Evolutionary conservation across 192 early-diverging fungal species (phyloP).

Genomic region (Entomortierella lignicola): DNA sequence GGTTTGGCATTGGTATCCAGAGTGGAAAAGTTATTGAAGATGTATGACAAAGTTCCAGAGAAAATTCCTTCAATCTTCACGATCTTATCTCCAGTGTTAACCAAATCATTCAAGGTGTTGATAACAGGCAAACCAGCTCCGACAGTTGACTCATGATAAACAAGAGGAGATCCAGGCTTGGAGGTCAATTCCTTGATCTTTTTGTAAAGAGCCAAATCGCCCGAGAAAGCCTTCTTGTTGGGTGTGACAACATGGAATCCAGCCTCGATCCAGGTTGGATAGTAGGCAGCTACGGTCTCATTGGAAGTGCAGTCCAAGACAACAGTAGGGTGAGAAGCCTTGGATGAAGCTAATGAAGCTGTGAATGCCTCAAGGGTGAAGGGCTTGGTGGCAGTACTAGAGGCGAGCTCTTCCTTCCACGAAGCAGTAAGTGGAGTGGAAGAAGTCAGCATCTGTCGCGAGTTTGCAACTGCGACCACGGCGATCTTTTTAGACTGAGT

Average conservation of each 20-base stretch:
- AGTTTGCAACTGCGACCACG: slow-evolving; percentile 86
- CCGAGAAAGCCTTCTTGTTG: slow-evolving; percentile 98
- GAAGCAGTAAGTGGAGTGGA: slow-evolving; percentile 58
- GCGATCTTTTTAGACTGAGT: slow-evolving; percentile 66
- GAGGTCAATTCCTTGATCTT: slow-evolving; percentile 70
- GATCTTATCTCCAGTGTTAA: slow-evolving; percentile 94
- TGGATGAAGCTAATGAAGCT: slow-evolving; percentile 59
- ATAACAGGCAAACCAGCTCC: slow-evolving; percentile 97
- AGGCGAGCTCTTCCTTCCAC: slow-evolving; percentile 61
- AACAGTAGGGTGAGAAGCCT: slow-evolving; percentile 67
- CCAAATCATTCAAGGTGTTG: slow-evolving; percentile 88
- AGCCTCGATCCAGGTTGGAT: slow-evolving; percentile 83
- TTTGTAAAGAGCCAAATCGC: slow-evolving; percentile 74
- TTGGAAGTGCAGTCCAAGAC: slow-evolving; percentile 94
- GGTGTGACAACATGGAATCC: slow-evolving; percentile 95
- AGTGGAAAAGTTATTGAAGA: slow-evolving; percentile 97
- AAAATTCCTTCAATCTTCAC: slow-evolving; percentile 96
- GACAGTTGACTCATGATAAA: slow-evolving; percentile 96
- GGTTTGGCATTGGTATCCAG: slow-evolving; percentile 59
- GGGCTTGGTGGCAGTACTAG: slow-evolving; percentile 32
- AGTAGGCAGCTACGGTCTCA: slow-evolving; percentile 79
- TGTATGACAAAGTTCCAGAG: slow-evolving; percentile 96
- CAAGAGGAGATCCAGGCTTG: slow-evolving; percentile 64
- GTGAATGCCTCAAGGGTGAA: slow-evolving; percentile 64
- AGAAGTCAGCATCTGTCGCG: slow-evolving; percentile 72